Base-by-base conservation (phyloP, 345 rosid genomes). In the Draba incana region DNA sequence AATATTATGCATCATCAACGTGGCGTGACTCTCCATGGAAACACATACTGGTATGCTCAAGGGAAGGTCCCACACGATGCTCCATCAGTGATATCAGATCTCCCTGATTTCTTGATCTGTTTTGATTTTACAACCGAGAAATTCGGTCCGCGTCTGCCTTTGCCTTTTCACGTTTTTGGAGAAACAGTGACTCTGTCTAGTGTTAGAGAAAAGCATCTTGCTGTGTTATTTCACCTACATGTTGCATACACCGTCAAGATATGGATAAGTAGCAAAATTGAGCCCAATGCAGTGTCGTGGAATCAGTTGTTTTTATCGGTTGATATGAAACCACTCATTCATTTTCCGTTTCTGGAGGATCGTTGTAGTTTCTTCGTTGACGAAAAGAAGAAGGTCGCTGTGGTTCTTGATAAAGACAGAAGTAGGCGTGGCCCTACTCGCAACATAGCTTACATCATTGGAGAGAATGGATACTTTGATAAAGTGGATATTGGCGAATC, bases 281-380 rank as follows among this genome's bases (percentile, higher is more conserved):
- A 44, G 27, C 66, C 67, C 55, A 47, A 47, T 46, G 67, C 20
- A 2, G 68, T 64, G 25, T 64, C 58, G 1, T 64, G 58, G 69
- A 64, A 51, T 15, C 27, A 64, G 30, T 23, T 39, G 15, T 58
- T 24, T 8, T 13, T 49, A 24, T 0, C 10, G 57, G 20, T 30
- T 6, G 20, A 52, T 10, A 31, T 15, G 23, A 33, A 33, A 5
- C 24, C 23, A 16, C 25, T 33, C 25, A 31, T 14, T 0, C 13
- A 25, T 55, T 31, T 33, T 31, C 5, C 1, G 37, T 33, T 33
- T 33, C 20, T 20, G 20, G 20, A 20, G 20, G 30, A 28, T 0
- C 30, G 4, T 28, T 28, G 11, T 7, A 54, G 59, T 33, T 54
- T 54, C 42, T 54, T 54, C 1, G 42, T 54, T 9, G 30, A 28